Percentiles rank a stretch among this genome's conserved stretches.
Conservation (phyloP, 2,329 filamentous ascomycete genomes). For the Fusarium multiceps region DNA sequence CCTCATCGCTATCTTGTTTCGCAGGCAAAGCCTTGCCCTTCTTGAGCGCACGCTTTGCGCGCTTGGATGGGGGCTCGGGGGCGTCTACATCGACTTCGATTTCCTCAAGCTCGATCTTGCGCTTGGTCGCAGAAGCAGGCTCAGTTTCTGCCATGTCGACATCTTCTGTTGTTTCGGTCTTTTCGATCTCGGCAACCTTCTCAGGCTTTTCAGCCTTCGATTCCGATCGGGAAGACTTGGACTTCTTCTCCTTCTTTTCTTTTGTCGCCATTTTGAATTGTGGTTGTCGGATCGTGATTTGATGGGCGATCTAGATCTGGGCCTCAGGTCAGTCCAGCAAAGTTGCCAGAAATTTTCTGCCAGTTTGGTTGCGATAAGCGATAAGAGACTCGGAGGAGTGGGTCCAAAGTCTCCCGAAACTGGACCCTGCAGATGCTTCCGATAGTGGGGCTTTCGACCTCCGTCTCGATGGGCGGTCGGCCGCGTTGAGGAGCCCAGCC, state of each 20-base stretch:
- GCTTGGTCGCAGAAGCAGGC: conserved; percentile 61
- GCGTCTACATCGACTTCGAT: conserved; percentile 89
- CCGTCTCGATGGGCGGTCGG: conserved; percentile 22
- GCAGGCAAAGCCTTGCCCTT: conserved; percentile 74
- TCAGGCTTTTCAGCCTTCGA: conserved; percentile 25
- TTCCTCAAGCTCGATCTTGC: conserved; percentile 76
- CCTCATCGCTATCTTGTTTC: conserved; percentile 53
- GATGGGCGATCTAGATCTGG: background rate
- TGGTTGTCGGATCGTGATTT: conserved; percentile 10
- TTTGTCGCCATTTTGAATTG: conserved; percentile 43
- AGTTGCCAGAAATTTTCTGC: conserved; percentile 29
- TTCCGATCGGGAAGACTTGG: conserved; percentile 34
- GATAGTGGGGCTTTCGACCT: conserved; percentile 18
- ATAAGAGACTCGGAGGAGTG: conserved; percentile 40
- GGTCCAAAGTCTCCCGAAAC: conserved; percentile 14
- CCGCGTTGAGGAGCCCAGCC: conserved; percentile 10
- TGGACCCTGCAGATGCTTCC: conserved; percentile 29
- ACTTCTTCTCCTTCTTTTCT: conserved; percentile 43
- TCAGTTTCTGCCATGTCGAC: conserved; percentile 30
- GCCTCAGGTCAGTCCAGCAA: conserved; percentile 9
- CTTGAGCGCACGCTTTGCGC: conserved; percentile 88
- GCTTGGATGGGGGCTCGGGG: conserved; percentile 96
- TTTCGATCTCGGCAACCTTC: conserved; percentile 20
- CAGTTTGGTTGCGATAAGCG: conserved; percentile 40
- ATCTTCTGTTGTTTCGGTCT: conserved; percentile 25